Evolutionary conservation across 148 eudicot genomes (phyloP).

Genomic region (Rhododendron simsii): DNA sequence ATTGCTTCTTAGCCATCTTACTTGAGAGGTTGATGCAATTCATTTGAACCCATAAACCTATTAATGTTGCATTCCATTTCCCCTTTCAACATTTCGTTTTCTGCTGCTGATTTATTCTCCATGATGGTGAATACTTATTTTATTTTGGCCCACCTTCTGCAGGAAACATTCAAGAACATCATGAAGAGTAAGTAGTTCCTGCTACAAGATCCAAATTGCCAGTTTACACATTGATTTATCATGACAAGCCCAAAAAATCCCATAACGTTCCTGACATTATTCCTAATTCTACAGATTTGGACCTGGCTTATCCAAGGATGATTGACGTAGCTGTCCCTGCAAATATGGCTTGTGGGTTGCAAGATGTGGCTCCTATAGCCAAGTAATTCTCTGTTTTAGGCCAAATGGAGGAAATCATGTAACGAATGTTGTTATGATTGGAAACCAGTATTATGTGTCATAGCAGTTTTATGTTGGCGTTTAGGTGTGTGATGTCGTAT

Average conservation of each 20-base stretch:
- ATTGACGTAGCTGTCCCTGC: constrained; percentile 90
- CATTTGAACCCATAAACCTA: neutral
- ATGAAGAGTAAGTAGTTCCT: constrained; percentile 68
- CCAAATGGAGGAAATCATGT: neutral
- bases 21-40: neutral
- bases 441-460: neutral
- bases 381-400: neutral
- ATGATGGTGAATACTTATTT: neutral
- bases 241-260: neutral
- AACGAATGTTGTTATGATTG: neutral
- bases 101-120: neutral
- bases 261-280: neutral
- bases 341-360: constrained; percentile 88
- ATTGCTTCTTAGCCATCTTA: neutral
- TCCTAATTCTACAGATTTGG: constrained; percentile 55
- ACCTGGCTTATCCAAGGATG: constrained; percentile 88
- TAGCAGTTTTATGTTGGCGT: neutral
- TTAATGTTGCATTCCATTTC: neutral
- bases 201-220: neutral
- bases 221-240: neutral
- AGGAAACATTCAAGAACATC: constrained; percentile 82
- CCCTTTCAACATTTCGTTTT: neutral
- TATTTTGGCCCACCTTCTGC: constrained; percentile 11
- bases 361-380: constrained; percentile 41
- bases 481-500: neutral